These are phyloP conservation scores for Castanea mollissima DNA, from an alignment of 306 rosid genomes.

Conservation along the genomic window DNA sequence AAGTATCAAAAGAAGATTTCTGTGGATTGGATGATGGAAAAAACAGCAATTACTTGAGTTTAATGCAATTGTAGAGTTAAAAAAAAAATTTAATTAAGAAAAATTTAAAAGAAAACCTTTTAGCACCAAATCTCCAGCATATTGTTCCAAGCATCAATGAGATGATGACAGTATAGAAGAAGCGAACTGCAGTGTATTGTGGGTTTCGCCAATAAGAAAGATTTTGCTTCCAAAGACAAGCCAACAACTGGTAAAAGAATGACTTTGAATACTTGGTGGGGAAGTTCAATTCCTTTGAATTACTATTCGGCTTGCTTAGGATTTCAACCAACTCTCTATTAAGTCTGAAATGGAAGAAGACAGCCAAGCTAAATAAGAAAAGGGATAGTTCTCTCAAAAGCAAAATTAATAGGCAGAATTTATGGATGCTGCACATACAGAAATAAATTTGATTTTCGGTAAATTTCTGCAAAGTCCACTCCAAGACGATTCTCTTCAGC, in stretches of 20 bases:
- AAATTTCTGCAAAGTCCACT: conserved; percentile 90
- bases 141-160: conserved; percentile 93
- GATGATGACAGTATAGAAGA: conserved; percentile 87
- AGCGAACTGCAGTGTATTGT: conserved; percentile 94
- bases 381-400: neutral
- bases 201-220: conserved; percentile 97
- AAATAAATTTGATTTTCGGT: conserved; percentile 71
- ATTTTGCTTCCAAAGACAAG: conserved; percentile 98
- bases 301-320: conserved; percentile 66
- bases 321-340: conserved; percentile 72
- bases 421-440: conserved; percentile 51
- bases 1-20: neutral
- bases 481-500: conserved; percentile 78
- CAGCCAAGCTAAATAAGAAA: conserved; percentile 23
- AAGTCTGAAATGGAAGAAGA: conserved; percentile 43
- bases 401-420: conserved; percentile 12
- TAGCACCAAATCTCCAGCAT: conserved; percentile 94
- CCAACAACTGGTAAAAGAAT: conserved; percentile 74
- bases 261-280: conserved; percentile 81
- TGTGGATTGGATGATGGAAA: no score
- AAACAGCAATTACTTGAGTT: no score
- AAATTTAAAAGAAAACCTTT: conserved; percentile 46
- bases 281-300: conserved; percentile 72
- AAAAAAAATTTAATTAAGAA: neutral
- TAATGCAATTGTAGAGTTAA: neutral